These are phyloP conservation scores for Botryobasidium botryosum DNA, from an alignment of 768 basidiomycete species.

Conservation along the genomic window DNA sequence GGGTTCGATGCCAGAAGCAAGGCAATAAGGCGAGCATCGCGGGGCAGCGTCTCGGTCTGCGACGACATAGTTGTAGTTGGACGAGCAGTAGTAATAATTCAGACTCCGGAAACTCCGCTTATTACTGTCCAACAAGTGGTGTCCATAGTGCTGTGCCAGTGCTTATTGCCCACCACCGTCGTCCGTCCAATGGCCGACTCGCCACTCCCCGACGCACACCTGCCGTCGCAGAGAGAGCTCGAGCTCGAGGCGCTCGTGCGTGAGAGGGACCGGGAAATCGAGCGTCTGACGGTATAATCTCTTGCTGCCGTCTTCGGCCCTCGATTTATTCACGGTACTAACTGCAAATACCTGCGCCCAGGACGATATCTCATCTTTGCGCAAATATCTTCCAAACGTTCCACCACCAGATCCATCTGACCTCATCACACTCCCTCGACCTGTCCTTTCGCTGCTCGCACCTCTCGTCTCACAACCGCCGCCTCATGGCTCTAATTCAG, in stretches of 20 bases:
- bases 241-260: constrained; percentile 68
- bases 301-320: constrained; percentile 6
- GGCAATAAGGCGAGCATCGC: constrained; percentile 72
- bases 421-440: constrained; percentile 50
- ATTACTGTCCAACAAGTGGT: too few relatives aligned
- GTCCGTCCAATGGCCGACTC: too few relatives aligned
- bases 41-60: constrained; percentile 68
- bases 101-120: too few relatives aligned
- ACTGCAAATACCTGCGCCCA: constrained; percentile 16
- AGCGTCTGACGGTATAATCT: constrained; percentile 49
- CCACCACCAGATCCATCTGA: constrained; percentile 44
- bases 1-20: constrained; percentile 71
- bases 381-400: constrained; percentile 32
- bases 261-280: constrained; percentile 53
- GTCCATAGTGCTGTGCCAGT: too few relatives aligned
- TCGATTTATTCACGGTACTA: constrained; percentile 6
- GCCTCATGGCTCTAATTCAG: constrained; percentile 26
- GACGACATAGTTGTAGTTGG: too few relatives aligned
- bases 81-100: too few relatives aligned
- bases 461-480: constrained; percentile 15
- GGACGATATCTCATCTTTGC: constrained; percentile 59
- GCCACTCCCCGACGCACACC: too few relatives aligned
- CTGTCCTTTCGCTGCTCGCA: constrained; percentile 42
- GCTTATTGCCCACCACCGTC: too few relatives aligned
- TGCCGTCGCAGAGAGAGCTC: constrained; percentile 59